These are phyloP conservation scores for Russula sp. DNA, from an alignment of 768 basidiomycete genomes.

Conservation along the genomic window DNA sequence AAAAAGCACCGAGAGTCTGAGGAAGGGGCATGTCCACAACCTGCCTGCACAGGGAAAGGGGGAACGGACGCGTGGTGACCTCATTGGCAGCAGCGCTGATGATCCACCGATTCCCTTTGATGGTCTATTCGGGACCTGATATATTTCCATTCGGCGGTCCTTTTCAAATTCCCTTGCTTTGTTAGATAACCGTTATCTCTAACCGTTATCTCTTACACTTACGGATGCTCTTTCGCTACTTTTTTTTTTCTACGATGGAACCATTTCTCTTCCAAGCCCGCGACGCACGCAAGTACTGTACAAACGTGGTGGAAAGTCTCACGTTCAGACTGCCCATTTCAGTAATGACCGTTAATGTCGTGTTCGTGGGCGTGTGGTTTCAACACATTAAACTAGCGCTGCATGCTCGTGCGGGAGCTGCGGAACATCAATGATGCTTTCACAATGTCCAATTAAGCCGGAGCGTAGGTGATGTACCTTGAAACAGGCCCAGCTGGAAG, in stretches of 20 bases:
- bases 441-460: not conserved
- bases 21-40: not conserved
- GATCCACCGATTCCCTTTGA: not conserved
- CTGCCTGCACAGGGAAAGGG: not conserved
- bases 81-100: not conserved
- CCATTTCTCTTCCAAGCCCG: not conserved
- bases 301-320: not conserved
- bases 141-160: not conserved
- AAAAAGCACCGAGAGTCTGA: slow-evolving; percentile 29
- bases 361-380: not conserved
- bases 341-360: not conserved
- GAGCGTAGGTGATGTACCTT: not conserved
- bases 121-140: not conserved
- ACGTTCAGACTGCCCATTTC: not conserved
- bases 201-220: too few relatives aligned
- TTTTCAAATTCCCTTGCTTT: not conserved
- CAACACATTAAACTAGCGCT: not conserved
- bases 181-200: not conserved
- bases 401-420: not conserved
- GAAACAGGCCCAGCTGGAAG: not conserved
- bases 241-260: not conserved
- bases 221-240: not conserved
- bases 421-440: not conserved
- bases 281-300: not conserved
- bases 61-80: not conserved